These are phyloP conservation scores for Larix sibirica DNA, from an alignment of 83 land plant genomes.

Conservation along the genomic window DNA sequence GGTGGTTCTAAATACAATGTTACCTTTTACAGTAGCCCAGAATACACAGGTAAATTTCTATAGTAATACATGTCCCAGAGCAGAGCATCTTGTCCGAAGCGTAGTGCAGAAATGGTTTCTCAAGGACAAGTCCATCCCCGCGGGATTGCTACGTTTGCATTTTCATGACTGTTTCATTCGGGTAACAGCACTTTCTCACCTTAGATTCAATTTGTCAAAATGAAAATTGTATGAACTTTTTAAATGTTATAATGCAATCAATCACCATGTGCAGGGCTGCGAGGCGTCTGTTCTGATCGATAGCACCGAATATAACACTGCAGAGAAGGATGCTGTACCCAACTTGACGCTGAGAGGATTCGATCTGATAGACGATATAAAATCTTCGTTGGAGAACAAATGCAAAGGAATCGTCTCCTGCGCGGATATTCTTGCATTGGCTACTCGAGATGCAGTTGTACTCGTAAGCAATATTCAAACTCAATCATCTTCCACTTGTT, in stretches of 20 bases:
- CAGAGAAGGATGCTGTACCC: slow-evolving; percentile 26
- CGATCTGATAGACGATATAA: slow-evolving; percentile 20
- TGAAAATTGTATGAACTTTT: too few relatives aligned
- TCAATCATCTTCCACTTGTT: not conserved
- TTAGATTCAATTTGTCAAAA: too few relatives aligned
- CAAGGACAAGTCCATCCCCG: slow-evolving; percentile 18
- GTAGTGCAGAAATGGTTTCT: slow-evolving; percentile 10
- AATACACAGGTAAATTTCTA: slow-evolving; percentile 22
- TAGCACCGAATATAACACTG: slow-evolving; percentile 8
- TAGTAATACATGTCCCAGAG: slow-evolving; percentile 27
- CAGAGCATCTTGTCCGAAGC: slow-evolving; percentile 16
- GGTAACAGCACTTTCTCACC: not conserved
- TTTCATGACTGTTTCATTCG: slow-evolving; percentile 48
- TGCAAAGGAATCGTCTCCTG: slow-evolving; percentile 25
- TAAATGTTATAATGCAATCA: not conserved
- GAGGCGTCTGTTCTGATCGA: slow-evolving; percentile 29
- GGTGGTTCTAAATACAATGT: too few relatives aligned
- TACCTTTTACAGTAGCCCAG: not conserved
- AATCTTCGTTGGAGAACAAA: not conserved
- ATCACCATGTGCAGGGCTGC: slow-evolving; percentile 20
- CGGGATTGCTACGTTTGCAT: slow-evolving; percentile 33
- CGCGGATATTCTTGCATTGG: slow-evolving; percentile 24
- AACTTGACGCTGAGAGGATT: slow-evolving; percentile 29
- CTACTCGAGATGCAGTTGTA: slow-evolving; percentile 20
- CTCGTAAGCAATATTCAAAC: not conserved